Conservation (phyloP, 441 rosid genomes). For the Hura crepitans region DNA sequence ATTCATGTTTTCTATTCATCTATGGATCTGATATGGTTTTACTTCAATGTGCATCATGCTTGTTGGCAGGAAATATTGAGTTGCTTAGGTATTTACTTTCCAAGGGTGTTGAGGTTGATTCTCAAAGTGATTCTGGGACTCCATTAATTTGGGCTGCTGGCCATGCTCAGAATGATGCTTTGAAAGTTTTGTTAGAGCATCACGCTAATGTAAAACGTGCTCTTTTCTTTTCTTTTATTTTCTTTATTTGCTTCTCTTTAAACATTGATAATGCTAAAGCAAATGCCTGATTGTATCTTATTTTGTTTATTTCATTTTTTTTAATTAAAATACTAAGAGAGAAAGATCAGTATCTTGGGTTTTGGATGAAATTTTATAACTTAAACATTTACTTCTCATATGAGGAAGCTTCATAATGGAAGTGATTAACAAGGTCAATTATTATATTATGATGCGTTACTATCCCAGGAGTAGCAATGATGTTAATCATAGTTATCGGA, state of each 20-base stretch:
- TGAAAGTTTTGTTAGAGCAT: conserved; percentile 68
- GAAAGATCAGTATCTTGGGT: not conserved
- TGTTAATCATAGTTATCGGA: not conserved
- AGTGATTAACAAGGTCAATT: not conserved
- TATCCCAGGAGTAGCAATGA: not conserved
- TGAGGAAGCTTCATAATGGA: not conserved
- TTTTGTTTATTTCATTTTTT: no score
- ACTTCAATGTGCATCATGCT: conserved; percentile 1
- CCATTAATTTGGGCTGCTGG: conserved; percentile 97
- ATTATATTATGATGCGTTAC: not conserved
- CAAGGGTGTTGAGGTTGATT: conserved; percentile 60
- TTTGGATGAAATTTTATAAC: not conserved
- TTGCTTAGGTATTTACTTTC: conserved; percentile 59
- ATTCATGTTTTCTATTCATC: not conserved
- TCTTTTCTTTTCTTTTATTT: conserved; percentile 1
- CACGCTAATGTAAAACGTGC: conserved; percentile 54
- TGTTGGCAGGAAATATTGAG: conserved; percentile 59
- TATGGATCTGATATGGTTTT: not conserved
- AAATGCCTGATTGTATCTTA: not conserved
- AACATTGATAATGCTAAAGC: not conserved
- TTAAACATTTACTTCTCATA: no score
- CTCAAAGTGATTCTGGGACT: conserved; percentile 83
- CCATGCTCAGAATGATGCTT: conserved; percentile 66
- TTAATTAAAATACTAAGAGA: not conserved
- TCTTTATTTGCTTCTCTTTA: not conserved